phyloP scores from a whole-genome alignment of 805 yeast species.

The Sugiyamaella smithiae region DNA sequence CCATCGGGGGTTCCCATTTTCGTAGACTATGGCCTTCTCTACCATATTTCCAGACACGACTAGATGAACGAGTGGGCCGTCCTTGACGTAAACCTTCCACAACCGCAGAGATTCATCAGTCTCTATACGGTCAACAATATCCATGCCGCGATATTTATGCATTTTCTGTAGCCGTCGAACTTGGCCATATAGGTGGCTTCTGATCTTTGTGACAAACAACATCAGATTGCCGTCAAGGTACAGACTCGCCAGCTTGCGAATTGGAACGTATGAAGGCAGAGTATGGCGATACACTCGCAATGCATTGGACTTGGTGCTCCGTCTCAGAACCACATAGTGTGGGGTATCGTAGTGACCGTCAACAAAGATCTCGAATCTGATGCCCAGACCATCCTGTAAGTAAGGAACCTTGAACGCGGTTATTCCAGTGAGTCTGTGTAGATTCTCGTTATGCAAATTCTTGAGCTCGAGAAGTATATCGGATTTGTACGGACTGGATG shows the following conservation, averaged over 20 bases:
- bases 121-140: constrained; percentile 13
- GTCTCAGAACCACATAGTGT: constrained; percentile 22
- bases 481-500: not conserved
- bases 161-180: constrained; percentile 73
- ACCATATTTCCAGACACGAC: constrained; percentile 1
- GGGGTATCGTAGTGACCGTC: constrained; percentile 17
- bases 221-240: constrained; percentile 16
- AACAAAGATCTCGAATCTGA: constrained; percentile 21
- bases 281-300: constrained; percentile 19
- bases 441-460: constrained; percentile 15
- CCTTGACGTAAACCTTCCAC: constrained; percentile 16
- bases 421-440: constrained; percentile 23
- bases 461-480: not conserved
- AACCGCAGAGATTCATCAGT: constrained; percentile 18
- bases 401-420: constrained; percentile 20
- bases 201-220: constrained; percentile 19
- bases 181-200: constrained; percentile 56
- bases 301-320: constrained; percentile 1
- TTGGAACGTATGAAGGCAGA: constrained; percentile 20
- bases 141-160: constrained; percentile 57
- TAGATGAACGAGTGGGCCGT: constrained; percentile 5
- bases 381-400: constrained; percentile 18
- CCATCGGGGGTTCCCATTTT: not conserved
- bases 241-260: constrained; percentile 11
- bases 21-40: constrained; percentile 1